These are phyloP conservation scores for Penicillium sp. DNA, from an alignment of 2,329 filamentous ascomycete species.

Conservation along the genomic window DNA sequence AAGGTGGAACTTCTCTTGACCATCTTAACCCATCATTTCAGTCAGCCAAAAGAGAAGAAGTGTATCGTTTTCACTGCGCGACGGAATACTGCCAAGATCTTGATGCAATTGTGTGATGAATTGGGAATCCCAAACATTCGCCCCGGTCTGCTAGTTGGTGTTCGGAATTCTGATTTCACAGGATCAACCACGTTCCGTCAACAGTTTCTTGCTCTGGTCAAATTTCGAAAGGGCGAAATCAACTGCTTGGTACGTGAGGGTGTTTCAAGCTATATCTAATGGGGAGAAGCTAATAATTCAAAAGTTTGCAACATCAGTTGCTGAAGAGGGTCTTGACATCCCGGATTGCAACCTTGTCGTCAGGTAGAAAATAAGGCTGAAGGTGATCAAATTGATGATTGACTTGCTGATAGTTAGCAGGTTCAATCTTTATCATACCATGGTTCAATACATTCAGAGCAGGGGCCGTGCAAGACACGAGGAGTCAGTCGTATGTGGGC, in stretches of 20 bases:
- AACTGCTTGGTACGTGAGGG: conserved; percentile 17
- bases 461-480: conserved; percentile 78
- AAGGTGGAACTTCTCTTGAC: conserved; percentile 68
- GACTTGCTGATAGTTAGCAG: conserved; percentile 36
- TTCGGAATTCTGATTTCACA: conserved; percentile 50
- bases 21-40: conserved; percentile 65
- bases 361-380: conserved; percentile 30
- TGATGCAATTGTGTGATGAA: conserved; percentile 65
- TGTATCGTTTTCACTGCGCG: conserved; percentile 89
- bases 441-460: conserved; percentile 95
- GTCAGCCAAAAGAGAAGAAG: conserved; percentile 56
- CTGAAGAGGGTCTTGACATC: conserved; percentile 66
- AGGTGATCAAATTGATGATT: neutral
- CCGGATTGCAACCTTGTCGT: conserved; percentile 67
- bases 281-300: neutral
- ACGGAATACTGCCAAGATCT: conserved; percentile 71
- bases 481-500: conserved; percentile 60
- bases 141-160: conserved; percentile 65
- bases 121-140: conserved; percentile 61
- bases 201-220: conserved; percentile 71
- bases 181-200: conserved; percentile 68
- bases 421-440: conserved; percentile 84
- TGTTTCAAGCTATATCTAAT: too few species aligned
- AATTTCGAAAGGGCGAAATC: conserved; percentile 53
- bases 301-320: conserved; percentile 62